Evolutionary conservation across 2,329 filamentous ascomycete genomes (phyloP).

Genomic region (Penicillium sp.): DNA sequence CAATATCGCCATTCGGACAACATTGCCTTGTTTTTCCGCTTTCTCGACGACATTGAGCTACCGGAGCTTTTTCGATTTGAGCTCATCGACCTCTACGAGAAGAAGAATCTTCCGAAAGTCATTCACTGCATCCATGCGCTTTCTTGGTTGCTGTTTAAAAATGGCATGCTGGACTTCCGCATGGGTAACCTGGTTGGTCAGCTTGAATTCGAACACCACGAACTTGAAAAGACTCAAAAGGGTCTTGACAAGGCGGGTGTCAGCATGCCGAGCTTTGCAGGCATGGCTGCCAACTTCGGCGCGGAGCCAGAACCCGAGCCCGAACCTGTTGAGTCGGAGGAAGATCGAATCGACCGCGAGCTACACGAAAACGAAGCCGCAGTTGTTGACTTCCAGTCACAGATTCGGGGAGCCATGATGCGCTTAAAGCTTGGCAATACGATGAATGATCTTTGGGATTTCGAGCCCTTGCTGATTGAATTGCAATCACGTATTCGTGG

Average conservation of each 20-base stretch:
- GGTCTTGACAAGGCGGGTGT: conserved; percentile 93
- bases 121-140: conserved; percentile 98
- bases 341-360: conserved; percentile 82
- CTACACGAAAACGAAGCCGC: conserved; percentile 71
- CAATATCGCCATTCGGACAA: conserved; percentile 98
- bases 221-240: conserved; percentile 94
- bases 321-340: conserved; percentile 76
- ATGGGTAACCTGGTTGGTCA: conserved; percentile 97
- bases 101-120: conserved; percentile 99
- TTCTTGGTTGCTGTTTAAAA: conserved; percentile 94
- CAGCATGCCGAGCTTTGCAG: conserved; percentile 96
- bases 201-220: conserved; percentile 95
- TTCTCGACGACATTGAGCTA: conserved; percentile 85
- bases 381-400: conserved; percentile 80
- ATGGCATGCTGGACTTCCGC: conserved; percentile 90
- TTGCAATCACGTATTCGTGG: conserved; percentile 85
- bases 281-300: conserved; percentile 94
- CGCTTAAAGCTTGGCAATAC: conserved; percentile 73
- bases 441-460: conserved; percentile 90
- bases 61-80: conserved; percentile 97
- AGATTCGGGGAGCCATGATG: conserved; percentile 77
- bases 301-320: conserved; percentile 75
- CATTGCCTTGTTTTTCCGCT: conserved; percentile 93
- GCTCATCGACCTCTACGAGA: conserved; percentile 95
- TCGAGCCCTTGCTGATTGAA: conserved; percentile 74